Conservation (phyloP, 108 stramenopile genomes). For the Cyclotella kingstonii region DNA sequence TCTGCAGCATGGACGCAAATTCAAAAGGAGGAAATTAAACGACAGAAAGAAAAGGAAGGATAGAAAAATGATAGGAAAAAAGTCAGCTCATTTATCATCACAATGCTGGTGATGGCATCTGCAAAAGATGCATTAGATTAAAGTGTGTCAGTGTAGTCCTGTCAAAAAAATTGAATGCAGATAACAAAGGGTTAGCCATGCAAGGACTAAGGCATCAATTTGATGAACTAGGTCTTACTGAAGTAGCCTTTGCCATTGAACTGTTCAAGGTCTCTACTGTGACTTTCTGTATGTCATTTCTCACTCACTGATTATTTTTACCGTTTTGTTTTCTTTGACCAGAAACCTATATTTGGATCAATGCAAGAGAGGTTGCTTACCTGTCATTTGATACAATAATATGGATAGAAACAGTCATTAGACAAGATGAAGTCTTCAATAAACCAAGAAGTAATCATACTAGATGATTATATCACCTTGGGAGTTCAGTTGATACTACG, state of each 20-base stretch:
- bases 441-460: too few species aligned
- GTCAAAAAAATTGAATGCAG: neutral
- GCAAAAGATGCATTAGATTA: neutral
- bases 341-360: neutral
- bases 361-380: neutral
- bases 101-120: neutral
- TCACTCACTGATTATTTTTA: conserved; percentile 10
- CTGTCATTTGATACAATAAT: neutral
- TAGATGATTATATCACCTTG: too few species aligned
- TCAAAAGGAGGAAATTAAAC: neutral
- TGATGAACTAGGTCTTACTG: neutral
- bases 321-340: conserved; percentile 16
- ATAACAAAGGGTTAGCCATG: neutral
- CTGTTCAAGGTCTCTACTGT: conserved; percentile 1
- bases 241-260: neutral
- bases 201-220: conserved; percentile 6
- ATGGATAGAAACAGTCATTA: neutral
- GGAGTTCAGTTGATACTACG: too few species aligned
- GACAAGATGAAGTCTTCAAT: neutral
- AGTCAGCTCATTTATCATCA: neutral
- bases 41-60: conserved; percentile 4
- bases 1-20: neutral
- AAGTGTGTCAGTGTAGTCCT: neutral
- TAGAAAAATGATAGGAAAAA: conserved; percentile 2
- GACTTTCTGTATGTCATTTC: neutral